Evolutionary conservation across 2,329 filamentous ascomycete species (phyloP).

Genomic region (Botrytis sinoallii): DNA sequence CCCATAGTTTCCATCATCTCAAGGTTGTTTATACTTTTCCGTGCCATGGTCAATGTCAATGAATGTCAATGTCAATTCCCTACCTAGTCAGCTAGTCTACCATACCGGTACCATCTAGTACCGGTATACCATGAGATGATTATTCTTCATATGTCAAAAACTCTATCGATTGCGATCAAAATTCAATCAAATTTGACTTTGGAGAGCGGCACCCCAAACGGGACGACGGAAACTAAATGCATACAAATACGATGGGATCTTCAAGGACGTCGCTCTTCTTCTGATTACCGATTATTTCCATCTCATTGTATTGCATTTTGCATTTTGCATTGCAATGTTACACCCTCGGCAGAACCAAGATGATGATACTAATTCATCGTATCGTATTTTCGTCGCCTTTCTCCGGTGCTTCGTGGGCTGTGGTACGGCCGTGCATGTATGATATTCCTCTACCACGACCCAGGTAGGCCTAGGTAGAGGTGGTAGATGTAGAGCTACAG

Average conservation of each 20-base stretch:
- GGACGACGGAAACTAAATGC: neutral
- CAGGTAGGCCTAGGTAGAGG: neutral
- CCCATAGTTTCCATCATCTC: neutral
- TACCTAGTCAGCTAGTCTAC: no score
- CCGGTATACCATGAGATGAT: neutral
- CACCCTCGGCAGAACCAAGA: neutral
- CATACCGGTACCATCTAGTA: no score
- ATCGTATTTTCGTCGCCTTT: slow-evolving; percentile 11
- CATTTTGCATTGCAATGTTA: neutral
- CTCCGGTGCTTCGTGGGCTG: slow-evolving; percentile 11
- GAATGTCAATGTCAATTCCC: neutral
- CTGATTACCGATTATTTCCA: neutral
- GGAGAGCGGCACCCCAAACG: neutral
- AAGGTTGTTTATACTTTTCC: neutral
- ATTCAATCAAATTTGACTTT: neutral
- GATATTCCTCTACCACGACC: neutral
- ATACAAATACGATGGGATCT: neutral
- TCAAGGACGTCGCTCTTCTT: neutral
- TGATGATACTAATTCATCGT: neutral
- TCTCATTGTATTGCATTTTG: neutral
- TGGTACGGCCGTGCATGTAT: slow-evolving; percentile 20
- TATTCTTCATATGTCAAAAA: neutral
- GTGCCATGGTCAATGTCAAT: neutral
- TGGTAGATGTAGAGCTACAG: neutral
- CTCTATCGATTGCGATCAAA: neutral